These are phyloP conservation scores for Gonium pectorale DNA, from an alignment of 139 green algal species.

Conservation along the genomic window DNA sequence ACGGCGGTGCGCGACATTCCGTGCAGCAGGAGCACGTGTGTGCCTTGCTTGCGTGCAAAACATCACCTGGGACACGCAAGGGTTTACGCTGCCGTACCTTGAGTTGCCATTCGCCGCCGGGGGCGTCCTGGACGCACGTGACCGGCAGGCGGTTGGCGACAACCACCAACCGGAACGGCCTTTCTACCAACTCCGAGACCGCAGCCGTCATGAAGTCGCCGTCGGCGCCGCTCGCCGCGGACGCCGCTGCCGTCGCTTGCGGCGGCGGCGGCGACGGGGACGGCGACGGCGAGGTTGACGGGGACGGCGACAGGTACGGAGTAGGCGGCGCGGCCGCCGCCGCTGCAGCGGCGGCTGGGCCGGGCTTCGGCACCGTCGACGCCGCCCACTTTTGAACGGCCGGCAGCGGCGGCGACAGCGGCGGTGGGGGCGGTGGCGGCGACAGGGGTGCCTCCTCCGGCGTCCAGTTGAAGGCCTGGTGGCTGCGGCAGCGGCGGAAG, in stretches of 20 bases:
- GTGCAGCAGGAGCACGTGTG: too few species aligned
- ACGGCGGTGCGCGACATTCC: too few species aligned
- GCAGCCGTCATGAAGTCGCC: neutral
- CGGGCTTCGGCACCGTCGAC: too few species aligned
- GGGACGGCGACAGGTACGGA: neutral
- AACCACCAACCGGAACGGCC: constrained; percentile 85
- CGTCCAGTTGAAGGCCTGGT: neutral
- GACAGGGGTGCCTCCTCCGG: neutral
- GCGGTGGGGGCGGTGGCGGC: too few species aligned
- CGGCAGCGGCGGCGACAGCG: too few species aligned
- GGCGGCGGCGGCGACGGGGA: neutral
- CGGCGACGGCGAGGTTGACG: neutral
- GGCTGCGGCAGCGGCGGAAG: neutral
- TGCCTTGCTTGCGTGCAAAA: too few species aligned
- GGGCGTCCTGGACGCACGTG: constrained; percentile 74
- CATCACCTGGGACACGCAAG: too few species aligned
- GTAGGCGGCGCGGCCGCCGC: too few species aligned
- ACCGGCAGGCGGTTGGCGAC: constrained; percentile 97
- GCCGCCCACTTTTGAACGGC: too few species aligned
- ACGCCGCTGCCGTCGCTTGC: too few species aligned
- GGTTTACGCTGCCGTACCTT: too few species aligned
- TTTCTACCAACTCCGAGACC: too few species aligned
- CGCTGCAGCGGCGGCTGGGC: neutral
- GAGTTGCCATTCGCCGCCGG: constrained; percentile 87
- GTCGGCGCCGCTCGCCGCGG: neutral